These are phyloP conservation scores for Candida ascalaphidarum DNA, from an alignment of 805 yeast species.

Conservation along the genomic window DNA sequence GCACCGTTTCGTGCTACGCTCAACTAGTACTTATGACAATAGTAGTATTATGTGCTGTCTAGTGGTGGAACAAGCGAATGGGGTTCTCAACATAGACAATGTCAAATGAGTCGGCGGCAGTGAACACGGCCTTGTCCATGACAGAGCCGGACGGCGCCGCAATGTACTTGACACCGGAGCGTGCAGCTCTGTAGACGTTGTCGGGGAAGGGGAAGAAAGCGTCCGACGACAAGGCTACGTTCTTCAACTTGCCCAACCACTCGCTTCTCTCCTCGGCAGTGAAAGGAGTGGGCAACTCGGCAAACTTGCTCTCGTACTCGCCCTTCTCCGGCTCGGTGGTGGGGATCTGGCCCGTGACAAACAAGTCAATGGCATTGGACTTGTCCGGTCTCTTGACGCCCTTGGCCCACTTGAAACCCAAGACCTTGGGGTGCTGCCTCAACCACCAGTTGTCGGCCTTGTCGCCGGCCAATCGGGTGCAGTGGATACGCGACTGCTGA, in stretches of 20 bases:
- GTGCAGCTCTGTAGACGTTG: constrained; percentile 94
- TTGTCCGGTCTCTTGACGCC: constrained; percentile 98
- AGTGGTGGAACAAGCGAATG: constrained; percentile 97
- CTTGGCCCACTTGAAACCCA: constrained; percentile 93
- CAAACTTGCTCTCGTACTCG: constrained; percentile 88
- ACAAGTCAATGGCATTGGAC: constrained; percentile 95
- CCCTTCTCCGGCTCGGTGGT: constrained; percentile 83
- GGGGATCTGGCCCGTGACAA: constrained; percentile 87
- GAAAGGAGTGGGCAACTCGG: constrained; percentile 72
- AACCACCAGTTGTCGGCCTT: constrained; percentile 99
- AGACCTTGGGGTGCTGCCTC: constrained; percentile 94
- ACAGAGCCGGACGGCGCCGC: constrained; percentile 98
- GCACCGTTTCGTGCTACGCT: neutral
- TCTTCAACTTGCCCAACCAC: constrained; percentile 72
- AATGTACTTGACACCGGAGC: constrained; percentile 91
- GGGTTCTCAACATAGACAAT: constrained; percentile 95
- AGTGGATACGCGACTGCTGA: constrained; percentile 98
- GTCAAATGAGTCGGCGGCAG: constrained; percentile 87
- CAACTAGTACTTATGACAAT: neutral
- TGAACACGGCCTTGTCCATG: constrained; percentile 93
- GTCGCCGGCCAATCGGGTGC: constrained; percentile 98
- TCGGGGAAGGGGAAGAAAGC: constrained; percentile 99
- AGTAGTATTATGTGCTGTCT: too few relatives aligned
- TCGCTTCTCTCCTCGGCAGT: constrained; percentile 76
- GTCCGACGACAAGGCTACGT: constrained; percentile 91